These are phyloP conservation scores for Domatiomyces globalis DNA, from an alignment of 2,329 filamentous ascomycete genomes.

Conservation along the genomic window DNA sequence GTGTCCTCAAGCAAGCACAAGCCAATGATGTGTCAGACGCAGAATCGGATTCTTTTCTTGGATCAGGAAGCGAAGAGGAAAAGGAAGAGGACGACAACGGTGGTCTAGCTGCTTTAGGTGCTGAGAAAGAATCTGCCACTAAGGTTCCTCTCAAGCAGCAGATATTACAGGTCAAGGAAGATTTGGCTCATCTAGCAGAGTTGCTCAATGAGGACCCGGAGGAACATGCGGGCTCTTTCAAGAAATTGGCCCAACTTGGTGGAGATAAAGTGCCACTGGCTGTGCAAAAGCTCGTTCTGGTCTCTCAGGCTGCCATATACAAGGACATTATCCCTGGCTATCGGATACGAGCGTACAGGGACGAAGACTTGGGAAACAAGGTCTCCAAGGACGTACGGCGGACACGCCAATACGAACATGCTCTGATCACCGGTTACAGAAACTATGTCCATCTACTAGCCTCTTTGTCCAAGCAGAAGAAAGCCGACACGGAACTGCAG, in stretches of 20 bases:
- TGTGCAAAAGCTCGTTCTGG: conserved; percentile 73
- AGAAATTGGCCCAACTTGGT: conserved; percentile 56
- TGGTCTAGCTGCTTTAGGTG: conserved; percentile 20
- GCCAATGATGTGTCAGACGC: conserved; percentile 22
- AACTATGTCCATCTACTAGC: conserved; percentile 65
- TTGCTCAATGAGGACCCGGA: conserved; percentile 85
- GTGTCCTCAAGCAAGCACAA: conserved; percentile 27
- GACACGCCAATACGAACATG: conserved; percentile 72
- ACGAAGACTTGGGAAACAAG: conserved; percentile 62
- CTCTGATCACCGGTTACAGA: conserved; percentile 73
- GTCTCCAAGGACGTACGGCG: conserved; percentile 83
- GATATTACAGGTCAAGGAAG: conserved; percentile 77
- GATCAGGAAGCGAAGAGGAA: conserved; percentile 41
- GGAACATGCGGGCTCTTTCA: conserved; percentile 69
- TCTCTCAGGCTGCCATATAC: conserved; percentile 78
- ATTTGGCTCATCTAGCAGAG: conserved; percentile 68
- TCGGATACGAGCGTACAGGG: conserved; percentile 67
- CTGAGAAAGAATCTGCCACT: conserved; percentile 39
- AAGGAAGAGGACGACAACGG: conserved; percentile 41
- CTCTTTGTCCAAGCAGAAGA: conserved; percentile 47
- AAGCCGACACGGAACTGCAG: conserved; percentile 22
- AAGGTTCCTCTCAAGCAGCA: conserved; percentile 62
- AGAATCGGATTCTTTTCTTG: conserved; percentile 51
- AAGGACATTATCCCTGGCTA: conserved; percentile 96
- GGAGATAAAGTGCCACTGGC: conserved; percentile 48